Conservation (phyloP, 768 basidiomycete genomes). For the Agaricus subrufescens region DNA sequence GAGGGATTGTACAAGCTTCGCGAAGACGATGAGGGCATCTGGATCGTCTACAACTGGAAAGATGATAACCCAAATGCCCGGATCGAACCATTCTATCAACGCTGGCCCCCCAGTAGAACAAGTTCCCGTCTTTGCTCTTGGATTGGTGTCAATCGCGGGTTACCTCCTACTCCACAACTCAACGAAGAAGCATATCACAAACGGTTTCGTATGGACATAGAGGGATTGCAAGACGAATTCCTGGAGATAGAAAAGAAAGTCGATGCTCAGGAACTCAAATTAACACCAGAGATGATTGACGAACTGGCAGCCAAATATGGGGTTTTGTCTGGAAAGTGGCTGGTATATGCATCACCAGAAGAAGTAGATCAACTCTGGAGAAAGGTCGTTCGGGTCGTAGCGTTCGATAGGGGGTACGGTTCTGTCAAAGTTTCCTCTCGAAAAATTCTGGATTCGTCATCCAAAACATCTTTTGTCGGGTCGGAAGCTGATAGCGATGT, state of each 20-base stretch:
- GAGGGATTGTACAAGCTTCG: conserved; percentile 11
- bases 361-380: conserved; percentile 32
- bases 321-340: conserved; percentile 32
- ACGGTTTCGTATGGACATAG: conserved; percentile 13
- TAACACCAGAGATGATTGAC: conserved; percentile 28
- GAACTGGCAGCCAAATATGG: conserved; percentile 26
- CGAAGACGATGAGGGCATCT: conserved; percentile 18
- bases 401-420: conserved; percentile 22
- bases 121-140: conserved; percentile 26
- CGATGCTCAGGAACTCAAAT: neutral
- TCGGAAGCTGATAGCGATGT: neutral
- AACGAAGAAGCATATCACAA: conserved; percentile 1
- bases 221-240: conserved; percentile 12
- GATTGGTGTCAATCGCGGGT: conserved; percentile 28
- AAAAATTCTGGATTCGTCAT: conserved; percentile 11
- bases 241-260: conserved; percentile 16
- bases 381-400: conserved; percentile 25
- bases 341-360: conserved; percentile 26
- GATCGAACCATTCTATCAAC: conserved; percentile 23
- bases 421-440: conserved; percentile 32
- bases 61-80: conserved; percentile 15
- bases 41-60: conserved; percentile 9
- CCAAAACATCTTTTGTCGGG: neutral
- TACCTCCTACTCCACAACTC: conserved; percentile 9
- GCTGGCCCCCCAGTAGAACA: conserved; percentile 36